Base-by-base conservation (phyloP, 1,139 yeast species). In the Blastobotrys aristatus region DNA sequence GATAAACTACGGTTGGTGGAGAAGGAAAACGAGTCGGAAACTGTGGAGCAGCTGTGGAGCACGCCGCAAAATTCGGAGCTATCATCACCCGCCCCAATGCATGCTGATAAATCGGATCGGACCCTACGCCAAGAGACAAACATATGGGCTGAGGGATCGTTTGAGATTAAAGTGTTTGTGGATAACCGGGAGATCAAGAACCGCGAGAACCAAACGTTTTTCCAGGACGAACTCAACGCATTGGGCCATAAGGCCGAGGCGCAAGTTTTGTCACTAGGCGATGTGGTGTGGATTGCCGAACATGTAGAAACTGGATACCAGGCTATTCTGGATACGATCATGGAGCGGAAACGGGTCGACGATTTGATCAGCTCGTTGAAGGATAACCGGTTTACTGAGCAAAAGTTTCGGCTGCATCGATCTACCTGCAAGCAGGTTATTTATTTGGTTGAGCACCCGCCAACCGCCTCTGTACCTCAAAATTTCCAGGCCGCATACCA, bases 271-370 rank as follows among this genome's bases (percentile, higher is more conserved):
- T 70, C 95, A 0, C 79, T 90, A 1, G 97, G 98, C 1, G 99
- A 94, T 69, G 81, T 84, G 0, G 57, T 85, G 8, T 94, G 98
- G 98, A 74, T 89, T 2, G 98, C 97, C 0, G 74, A 75, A 50
- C 76, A 89, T 59, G 75, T 69, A 45, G 58, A 53, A 0, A 77
- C 86, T 0, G 74, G 76, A 0, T 26, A 42, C 8, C 74, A 75
- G 49, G 89, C 82, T 2, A 82, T 87, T 0, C 66, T 94, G 18
- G 87, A 90, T 60, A 82, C 78, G 53, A 83, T 92, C 24, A 75
- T 94, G 48, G 99, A 94, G 65, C 74, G 99, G 35, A 94, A 94
- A 65, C 70, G 96, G 50, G 66, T 89, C 39, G 96, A 87, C 61
- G 99, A 94, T 70, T 74, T 94, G 58, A 84, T 85, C 0, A 63